Conservation (phyloP, 805 yeast species). For the Saccharomycopsis fibuligera region DNA sequence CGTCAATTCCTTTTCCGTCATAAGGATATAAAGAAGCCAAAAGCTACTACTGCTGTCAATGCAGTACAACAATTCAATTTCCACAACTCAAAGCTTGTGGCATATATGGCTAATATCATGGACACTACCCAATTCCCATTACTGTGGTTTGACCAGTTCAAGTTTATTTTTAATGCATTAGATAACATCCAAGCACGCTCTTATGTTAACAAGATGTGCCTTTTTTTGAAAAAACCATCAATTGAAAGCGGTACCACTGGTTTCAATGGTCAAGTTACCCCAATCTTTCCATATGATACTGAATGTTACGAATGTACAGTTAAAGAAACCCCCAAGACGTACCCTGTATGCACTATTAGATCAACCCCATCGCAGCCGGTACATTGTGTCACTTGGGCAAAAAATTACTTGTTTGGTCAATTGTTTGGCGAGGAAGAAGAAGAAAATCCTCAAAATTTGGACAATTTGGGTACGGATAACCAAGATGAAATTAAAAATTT, state of each 20-base stretch:
- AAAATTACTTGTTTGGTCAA: slow-evolving; percentile 78
- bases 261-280: slow-evolving; percentile 88
- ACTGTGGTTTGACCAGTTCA: slow-evolving; percentile 72
- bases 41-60: slow-evolving; percentile 75
- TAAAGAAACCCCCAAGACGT: slow-evolving; percentile 82
- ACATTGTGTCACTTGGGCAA: slow-evolving; percentile 97
- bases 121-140: slow-evolving; percentile 65
- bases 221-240: slow-evolving; percentile 66
- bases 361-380: slow-evolving; percentile 96
- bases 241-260: slow-evolving; percentile 97
- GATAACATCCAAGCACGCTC: slow-evolving; percentile 91
- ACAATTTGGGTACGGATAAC: slow-evolving; percentile 54
- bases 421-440: slow-evolving; percentile 54
- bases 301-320: slow-evolving; percentile 93
- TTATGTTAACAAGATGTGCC: slow-evolving; percentile 78
- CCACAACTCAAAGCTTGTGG: slow-evolving; percentile 51
- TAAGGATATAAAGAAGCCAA: slow-evolving; percentile 83
- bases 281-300: slow-evolving; percentile 71
- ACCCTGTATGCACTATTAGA: slow-evolving; percentile 94
- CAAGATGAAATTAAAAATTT: slow-evolving; percentile 58
- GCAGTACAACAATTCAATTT: slow-evolving; percentile 75
- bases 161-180: slow-evolving; percentile 80
- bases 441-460: slow-evolving; percentile 27
- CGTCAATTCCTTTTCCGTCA: slow-evolving; percentile 88
- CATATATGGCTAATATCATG: slow-evolving; percentile 87